A percentile compares a stretch with the other conserved stretches of the same genome.
Evolutionary conservation across 495 filamentous ascomycete species (phyloP).

Genomic region (Hypoxylon crocopeplum): DNA sequence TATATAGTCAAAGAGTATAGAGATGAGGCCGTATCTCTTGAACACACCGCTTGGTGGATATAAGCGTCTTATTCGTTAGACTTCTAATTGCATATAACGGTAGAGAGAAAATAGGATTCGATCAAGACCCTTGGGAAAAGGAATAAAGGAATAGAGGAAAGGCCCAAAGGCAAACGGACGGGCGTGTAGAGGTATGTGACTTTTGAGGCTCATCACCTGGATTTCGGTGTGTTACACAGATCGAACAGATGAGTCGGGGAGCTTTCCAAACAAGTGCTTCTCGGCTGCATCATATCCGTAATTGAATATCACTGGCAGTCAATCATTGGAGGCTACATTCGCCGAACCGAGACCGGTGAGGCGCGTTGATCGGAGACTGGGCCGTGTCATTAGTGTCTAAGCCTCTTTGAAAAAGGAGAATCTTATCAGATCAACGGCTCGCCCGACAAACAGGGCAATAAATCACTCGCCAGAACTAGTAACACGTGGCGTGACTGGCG

Average conservation of each 20-base stretch:
- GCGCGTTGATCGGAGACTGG: neutral
- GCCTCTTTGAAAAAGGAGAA: conserved; percentile 3
- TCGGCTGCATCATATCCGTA: too few relatives aligned
- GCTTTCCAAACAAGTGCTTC: neutral
- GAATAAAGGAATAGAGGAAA: neutral
- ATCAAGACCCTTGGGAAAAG: too few relatives aligned
- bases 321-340: neutral
- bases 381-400: neutral
- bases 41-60: too few relatives aligned
- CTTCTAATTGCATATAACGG: too few relatives aligned
- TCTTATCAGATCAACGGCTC: conserved; percentile 33
- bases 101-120: too few relatives aligned
- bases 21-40: too few relatives aligned
- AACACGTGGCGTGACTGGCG: conserved; percentile 31
- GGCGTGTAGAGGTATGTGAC: neutral
- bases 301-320: too few relatives aligned
- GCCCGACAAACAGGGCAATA: neutral
- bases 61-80: too few relatives aligned
- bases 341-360: neutral
- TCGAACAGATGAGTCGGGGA: neutral
- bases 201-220: neutral
- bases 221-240: neutral
- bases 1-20: too few relatives aligned
- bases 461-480: conserved; percentile 19
- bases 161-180: neutral